Percentiles rank a stretch among this genome's conserved stretches.
These are phyloP conservation scores for Teratosphaeria pseudoeucalypti DNA, from an alignment of 2,329 filamentous ascomycete genomes.

Conservation along the genomic window DNA sequence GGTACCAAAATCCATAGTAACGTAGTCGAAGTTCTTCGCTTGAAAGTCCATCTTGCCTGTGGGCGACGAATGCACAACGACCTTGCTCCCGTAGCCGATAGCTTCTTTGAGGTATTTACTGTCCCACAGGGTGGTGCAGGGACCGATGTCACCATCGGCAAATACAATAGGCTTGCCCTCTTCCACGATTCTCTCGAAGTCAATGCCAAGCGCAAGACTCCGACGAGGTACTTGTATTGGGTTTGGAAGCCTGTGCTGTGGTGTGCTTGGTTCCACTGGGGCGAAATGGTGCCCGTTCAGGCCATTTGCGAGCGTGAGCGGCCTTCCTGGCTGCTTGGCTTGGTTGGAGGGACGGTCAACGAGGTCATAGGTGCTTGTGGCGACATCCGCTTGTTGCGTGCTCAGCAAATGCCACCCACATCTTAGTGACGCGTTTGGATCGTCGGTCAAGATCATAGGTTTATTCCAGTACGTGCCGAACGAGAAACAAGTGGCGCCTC, in stretches of 20 bases:
- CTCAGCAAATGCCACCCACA: slow-evolving; percentile 19
- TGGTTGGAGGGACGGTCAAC: neutral
- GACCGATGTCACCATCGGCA: slow-evolving; percentile 54
- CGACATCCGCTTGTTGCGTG: slow-evolving; percentile 11
- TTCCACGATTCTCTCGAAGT: slow-evolving; percentile 52
- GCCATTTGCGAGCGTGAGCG: neutral
- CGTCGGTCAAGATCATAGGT: slow-evolving; percentile 32
- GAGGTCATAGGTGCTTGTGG: neutral
- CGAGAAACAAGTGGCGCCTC: slow-evolving; percentile 80
- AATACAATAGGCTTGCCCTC: slow-evolving; percentile 55
- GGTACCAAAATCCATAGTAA: slow-evolving; percentile 53
- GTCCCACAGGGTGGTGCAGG: slow-evolving; percentile 58
- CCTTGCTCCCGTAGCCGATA: slow-evolving; percentile 52
- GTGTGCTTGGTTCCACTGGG: neutral
- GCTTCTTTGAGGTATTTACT: slow-evolving; percentile 54
- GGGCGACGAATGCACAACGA: slow-evolving; percentile 63
- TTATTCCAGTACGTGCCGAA: slow-evolving; percentile 81
- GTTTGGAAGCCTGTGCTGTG: slow-evolving; percentile 9
- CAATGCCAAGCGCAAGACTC: slow-evolving; percentile 39
- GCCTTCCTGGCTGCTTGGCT: neutral
- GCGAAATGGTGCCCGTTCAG: slow-evolving; percentile 2
- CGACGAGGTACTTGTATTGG: slow-evolving; percentile 39
- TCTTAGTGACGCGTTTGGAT: slow-evolving; percentile 11
- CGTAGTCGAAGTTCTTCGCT: slow-evolving; percentile 71
- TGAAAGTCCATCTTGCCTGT: slow-evolving; percentile 66